Conservation (phyloP, 331 rosid genomes). For the Cydonia oblonga region DNA sequence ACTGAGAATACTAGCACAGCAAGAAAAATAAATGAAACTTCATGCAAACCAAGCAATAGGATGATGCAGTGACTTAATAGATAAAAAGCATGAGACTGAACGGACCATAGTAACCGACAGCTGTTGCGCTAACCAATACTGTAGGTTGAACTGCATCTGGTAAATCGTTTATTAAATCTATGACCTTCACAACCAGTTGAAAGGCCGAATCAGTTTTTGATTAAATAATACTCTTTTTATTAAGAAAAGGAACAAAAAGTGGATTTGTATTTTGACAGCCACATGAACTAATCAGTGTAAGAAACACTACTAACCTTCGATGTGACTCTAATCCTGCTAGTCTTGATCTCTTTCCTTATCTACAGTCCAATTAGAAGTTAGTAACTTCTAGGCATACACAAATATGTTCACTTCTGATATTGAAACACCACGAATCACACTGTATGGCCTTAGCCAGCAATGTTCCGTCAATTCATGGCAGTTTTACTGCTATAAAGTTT, state of each 20-base stretch:
- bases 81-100: background rate
- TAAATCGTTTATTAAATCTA: conserved; percentile 61
- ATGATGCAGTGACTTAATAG: background rate
- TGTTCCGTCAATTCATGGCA: background rate
- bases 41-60: background rate
- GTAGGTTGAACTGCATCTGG: conserved; percentile 63
- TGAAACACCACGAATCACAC: background rate
- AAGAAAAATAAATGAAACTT: background rate
- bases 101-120: conserved; percentile 94
- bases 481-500: background rate
- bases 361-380: conserved; percentile 21
- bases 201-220: background rate
- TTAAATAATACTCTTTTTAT: background rate
- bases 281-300: background rate
- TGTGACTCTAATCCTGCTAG: conserved; percentile 81
- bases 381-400: conserved; percentile 2
- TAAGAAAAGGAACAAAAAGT: background rate
- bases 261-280: background rate
- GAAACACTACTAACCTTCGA: conserved; percentile 53
- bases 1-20: background rate
- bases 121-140: conserved; percentile 89
- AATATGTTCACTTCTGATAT: background rate
- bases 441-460: background rate
- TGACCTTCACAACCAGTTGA: conserved; percentile 52
- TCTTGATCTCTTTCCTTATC: conserved; percentile 88